Evolutionary conservation across 2,329 filamentous ascomycete species (phyloP).

Genomic region (Lachnellula willkommii): DNA sequence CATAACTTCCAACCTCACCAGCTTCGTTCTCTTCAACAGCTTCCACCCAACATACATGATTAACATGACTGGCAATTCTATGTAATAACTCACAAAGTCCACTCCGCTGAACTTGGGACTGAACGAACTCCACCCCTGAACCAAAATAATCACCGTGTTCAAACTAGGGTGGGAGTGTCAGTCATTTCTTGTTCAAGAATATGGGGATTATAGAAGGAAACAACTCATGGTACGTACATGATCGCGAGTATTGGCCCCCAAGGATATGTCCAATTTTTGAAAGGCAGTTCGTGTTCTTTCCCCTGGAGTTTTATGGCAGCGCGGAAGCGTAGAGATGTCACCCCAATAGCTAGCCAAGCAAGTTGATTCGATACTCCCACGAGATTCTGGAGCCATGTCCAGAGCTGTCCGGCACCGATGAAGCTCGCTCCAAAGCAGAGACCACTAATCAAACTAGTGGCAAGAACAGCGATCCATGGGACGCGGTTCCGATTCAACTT

Average conservation of each 20-base stretch:
- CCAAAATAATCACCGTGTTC: conserved; percentile 54
- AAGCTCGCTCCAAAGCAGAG: conserved; percentile 62
- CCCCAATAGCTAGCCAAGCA: conserved; percentile 59
- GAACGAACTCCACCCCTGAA: conserved; percentile 61
- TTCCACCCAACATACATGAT: conserved; percentile 54
- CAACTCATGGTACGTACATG: conserved; percentile 22
- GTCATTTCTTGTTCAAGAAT: too few species aligned
- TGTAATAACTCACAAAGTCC: conserved; percentile 59
- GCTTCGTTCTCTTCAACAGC: conserved; percentile 40
- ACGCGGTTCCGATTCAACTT: conserved; percentile 44
- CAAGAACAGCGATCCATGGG: conserved; percentile 50
- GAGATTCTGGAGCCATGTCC: conserved; percentile 63
- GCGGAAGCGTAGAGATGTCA: conserved; percentile 62
- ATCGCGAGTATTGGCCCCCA: conserved; percentile 54
- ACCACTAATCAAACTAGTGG: conserved; percentile 48
- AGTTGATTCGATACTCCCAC: conserved; percentile 64
- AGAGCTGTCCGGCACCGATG: conserved; percentile 59
- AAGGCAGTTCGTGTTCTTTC: conserved; percentile 57
- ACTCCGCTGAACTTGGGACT: conserved; percentile 52
- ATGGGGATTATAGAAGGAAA: too few species aligned
- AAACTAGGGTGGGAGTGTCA: conserved; percentile 25
- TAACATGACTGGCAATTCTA: conserved; percentile 57
- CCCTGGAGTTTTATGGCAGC: conserved; percentile 50
- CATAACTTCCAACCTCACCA: conserved; percentile 43
- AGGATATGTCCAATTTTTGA: conserved; percentile 63